Conservation (phyloP, 345 rosid species). For the Heritiera fomes region DNA sequence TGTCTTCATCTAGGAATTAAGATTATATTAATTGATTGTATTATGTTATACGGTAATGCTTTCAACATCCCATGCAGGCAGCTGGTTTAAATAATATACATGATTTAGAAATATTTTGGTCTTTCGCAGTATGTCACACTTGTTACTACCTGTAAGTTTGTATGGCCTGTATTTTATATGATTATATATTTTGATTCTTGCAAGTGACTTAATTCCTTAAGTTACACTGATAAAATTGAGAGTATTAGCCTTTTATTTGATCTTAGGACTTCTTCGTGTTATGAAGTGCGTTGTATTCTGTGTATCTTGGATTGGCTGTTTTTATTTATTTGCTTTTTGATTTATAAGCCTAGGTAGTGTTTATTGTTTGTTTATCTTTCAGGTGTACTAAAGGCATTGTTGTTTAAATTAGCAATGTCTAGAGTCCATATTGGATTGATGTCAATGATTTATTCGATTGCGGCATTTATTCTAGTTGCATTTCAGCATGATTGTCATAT, state of each 20-base stretch:
- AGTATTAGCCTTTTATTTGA: background rate
- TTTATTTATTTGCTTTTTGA: background rate
- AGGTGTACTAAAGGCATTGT: background rate
- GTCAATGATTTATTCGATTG: background rate
- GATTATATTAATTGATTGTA: constrained; percentile 7
- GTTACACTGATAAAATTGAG: background rate
- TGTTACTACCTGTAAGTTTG: constrained; percentile 42
- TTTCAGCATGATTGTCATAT: background rate
- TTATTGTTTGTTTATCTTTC: background rate
- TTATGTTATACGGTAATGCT: constrained; percentile 15
- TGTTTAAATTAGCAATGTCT: background rate
- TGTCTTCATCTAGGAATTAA: background rate
- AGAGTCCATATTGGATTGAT: background rate
- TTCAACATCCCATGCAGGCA: constrained; percentile 27
- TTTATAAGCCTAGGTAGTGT: background rate
- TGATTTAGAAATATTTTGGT: constrained; percentile 36
- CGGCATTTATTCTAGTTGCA: background rate
- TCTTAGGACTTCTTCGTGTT: background rate
- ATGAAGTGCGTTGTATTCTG: background rate
- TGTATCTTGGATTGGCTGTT: background rate
- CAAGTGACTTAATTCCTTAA: background rate
- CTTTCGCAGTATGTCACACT: constrained; percentile 21
- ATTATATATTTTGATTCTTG: background rate
- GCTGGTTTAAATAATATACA: constrained; percentile 27
- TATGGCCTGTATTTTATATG: constrained; percentile 9